phyloP scores from a whole-genome alignment of 331 rosid genomes.

The Telfairia occidentalis region DNA sequence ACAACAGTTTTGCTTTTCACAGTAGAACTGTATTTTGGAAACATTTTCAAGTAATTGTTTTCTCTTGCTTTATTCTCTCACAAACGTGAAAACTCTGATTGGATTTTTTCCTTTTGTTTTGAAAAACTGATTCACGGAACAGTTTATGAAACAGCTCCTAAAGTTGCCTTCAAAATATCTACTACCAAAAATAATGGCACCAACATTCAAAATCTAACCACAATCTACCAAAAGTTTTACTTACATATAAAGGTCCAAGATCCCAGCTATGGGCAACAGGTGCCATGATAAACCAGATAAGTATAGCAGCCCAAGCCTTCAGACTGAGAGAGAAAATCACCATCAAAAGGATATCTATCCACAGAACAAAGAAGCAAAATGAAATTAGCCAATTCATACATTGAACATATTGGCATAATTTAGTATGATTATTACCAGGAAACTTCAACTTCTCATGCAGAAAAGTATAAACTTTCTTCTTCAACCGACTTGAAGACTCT shows the following conservation, averaged over 20 bases:
- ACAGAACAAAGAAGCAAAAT: conserved; percentile 20
- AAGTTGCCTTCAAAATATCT: neutral
- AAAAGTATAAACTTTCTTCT: conserved; percentile 58
- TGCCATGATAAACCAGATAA: conserved; percentile 82
- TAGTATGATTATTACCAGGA: conserved; percentile 45
- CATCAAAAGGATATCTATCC: conserved; percentile 82
- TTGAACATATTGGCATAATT: conserved; percentile 7
- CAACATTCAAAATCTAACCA: conserved; percentile 1
- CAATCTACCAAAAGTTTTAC: conserved; percentile 23
- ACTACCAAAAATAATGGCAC: neutral
- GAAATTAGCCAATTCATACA: conserved; percentile 22
- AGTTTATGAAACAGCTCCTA: neutral
- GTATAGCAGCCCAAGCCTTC: conserved; percentile 60
- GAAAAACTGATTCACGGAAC: neutral
- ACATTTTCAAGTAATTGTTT: neutral
- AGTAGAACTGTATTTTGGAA: neutral
- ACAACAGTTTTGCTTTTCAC: neutral
- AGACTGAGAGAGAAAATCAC: conserved; percentile 70
- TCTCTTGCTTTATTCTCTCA: neutral
- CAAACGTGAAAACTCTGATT: neutral
- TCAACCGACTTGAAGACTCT: conserved; percentile 67
- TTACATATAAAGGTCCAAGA: conserved; percentile 83
- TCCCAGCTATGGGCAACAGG: conserved; percentile 81
- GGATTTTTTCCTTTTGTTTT: neutral
- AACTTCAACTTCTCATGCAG: conserved; percentile 78